Evolutionary conservation across 805 yeast genomes (phyloP).

Genomic region (Candida tibetensis): DNA sequence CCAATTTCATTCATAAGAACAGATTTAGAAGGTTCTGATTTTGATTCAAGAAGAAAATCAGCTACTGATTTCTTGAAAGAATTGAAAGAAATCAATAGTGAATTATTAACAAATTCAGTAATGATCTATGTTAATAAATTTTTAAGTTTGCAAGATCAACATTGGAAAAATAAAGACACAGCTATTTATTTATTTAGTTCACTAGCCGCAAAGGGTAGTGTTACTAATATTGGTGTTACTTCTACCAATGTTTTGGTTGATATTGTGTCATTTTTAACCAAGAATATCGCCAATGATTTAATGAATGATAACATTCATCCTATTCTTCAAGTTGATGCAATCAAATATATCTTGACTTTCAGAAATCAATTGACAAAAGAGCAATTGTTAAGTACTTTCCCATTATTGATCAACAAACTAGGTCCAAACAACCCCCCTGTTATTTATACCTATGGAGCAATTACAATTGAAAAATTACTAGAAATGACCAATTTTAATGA

Average conservation of each 20-base stretch:
- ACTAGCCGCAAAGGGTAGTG: constrained; percentile 84
- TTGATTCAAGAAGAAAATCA: constrained; percentile 87
- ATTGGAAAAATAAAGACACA: constrained; percentile 86
- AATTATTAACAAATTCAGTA: constrained; percentile 69
- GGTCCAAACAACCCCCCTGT: constrained; percentile 57
- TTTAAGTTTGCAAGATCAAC: constrained; percentile 35
- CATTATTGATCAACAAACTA: constrained; percentile 71
- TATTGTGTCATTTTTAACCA: constrained; percentile 79
- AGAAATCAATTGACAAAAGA: constrained; percentile 89
- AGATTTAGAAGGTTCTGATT: constrained; percentile 93
- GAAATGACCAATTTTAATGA: constrained; percentile 61
- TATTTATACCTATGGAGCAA: constrained; percentile 89
- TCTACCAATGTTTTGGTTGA: constrained; percentile 82
- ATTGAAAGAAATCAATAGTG: constrained; percentile 74
- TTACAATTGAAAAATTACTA: constrained; percentile 84
- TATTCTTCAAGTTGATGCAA: constrained; percentile 86
- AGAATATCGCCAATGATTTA: constrained; percentile 80
- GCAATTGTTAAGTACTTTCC: constrained; percentile 76
- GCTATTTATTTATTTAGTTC: constrained; percentile 85
- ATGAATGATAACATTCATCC: constrained; percentile 58
- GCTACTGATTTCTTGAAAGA: constrained; percentile 91
- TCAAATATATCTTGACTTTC: constrained; percentile 83
- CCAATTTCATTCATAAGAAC: constrained; percentile 90
- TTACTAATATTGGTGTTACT: constrained; percentile 84
- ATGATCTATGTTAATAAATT: constrained; percentile 69